Conservation (phyloP, 129 eudicot genomes). For the Lactuca saligna region DNA sequence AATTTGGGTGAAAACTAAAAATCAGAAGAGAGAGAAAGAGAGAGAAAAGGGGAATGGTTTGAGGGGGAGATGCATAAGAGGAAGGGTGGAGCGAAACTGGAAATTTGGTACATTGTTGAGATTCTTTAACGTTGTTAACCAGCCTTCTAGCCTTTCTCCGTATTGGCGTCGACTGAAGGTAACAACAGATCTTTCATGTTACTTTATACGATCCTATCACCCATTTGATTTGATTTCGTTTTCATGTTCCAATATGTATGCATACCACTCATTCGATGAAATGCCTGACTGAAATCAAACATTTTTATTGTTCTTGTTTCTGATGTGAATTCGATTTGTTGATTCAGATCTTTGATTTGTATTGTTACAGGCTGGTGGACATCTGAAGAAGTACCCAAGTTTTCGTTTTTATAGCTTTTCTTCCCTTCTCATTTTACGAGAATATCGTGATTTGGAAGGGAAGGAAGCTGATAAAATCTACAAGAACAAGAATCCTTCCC, state of each 20-base stretch:
- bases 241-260: not conserved
- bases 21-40: constrained; percentile 19
- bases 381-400: constrained; percentile 29
- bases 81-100: constrained; percentile 31
- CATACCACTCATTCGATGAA: constrained; percentile 12
- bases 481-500: constrained; percentile 18
- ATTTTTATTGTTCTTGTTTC: not conserved
- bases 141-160: constrained; percentile 44
- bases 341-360: constrained; percentile 17
- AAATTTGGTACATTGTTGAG: constrained; percentile 31
- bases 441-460: constrained; percentile 40
- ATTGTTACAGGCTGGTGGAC: constrained; percentile 43
- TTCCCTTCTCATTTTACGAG: constrained; percentile 44
- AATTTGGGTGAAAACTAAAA: constrained; percentile 8
- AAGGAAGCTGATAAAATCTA: constrained; percentile 32
- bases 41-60: constrained; percentile 35
- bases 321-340: constrained; percentile 16
- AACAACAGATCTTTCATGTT: constrained; percentile 1
- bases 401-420: constrained; percentile 33
- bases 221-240: constrained; percentile 1
- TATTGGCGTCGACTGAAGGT: constrained; percentile 41
- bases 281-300: not conserved
- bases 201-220: not conserved
- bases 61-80: constrained; percentile 35
- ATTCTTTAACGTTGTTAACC: constrained; percentile 35